A percentile compares a stretch with the other conserved stretches of the same genome.
These are phyloP conservation scores for Choiromyces venosus DNA, from an alignment of 495 filamentous ascomycete species.

Conservation along the genomic window DNA sequence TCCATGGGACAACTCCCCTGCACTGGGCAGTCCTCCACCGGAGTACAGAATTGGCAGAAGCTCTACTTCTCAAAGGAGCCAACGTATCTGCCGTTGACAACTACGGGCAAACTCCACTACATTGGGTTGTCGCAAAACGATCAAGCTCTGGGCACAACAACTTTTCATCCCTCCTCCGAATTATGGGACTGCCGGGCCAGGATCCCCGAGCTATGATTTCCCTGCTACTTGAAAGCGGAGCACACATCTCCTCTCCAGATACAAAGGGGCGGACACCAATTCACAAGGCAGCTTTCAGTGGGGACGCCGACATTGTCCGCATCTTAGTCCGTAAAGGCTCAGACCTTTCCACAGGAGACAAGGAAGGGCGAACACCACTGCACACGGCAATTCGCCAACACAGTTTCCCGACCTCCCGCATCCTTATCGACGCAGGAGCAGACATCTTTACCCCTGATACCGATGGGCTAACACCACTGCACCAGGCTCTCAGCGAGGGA, in stretches of 20 bases:
- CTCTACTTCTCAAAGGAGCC: constrained; percentile 10
- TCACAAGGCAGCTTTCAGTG: constrained; percentile 20
- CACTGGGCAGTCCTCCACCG: background rate
- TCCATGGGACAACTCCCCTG: background rate
- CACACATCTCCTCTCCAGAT: background rate
- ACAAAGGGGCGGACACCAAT: constrained; percentile 1
- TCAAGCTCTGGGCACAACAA: background rate
- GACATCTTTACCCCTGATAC: background rate
- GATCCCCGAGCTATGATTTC: background rate
- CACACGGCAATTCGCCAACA: constrained; percentile 4
- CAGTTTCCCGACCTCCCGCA: background rate
- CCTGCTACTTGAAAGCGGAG: background rate
- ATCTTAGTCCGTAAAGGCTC: background rate
- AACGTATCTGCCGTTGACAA: constrained; percentile 5
- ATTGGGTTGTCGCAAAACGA: constrained; percentile 6
- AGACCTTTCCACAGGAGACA: background rate
- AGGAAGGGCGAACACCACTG: constrained; percentile 8
- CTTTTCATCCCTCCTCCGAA: background rate
- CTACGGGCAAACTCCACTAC: constrained; percentile 8
- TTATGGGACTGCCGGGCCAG: background rate
- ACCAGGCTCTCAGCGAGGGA: constrained; percentile 8
- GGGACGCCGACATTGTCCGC: constrained; percentile 4
- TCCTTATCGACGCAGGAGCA: constrained; percentile 5
- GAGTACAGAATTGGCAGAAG: background rate
- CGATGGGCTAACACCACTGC: background rate